Base-by-base conservation (phyloP, 2,329 filamentous ascomycete genomes). In the Atkinsonella hypoxylon region DNA sequence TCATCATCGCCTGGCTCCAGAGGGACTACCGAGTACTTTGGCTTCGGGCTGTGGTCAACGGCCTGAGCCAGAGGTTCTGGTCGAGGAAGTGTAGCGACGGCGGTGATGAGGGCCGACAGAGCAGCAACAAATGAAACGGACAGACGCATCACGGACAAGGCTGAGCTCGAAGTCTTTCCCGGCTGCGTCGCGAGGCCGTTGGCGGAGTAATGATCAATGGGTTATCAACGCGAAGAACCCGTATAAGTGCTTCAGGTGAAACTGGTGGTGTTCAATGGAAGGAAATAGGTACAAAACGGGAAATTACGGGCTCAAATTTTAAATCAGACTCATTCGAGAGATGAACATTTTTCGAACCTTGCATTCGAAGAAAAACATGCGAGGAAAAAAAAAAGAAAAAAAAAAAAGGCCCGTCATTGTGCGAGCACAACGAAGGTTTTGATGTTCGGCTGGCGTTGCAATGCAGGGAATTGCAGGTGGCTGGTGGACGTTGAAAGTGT, bases 11-110 rank as follows among this genome's bases (percentile, higher is more conserved):
- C 59, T 2, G 66, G 66, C 47, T 67, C 66, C n/a, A 70, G 55
- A 13, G 67, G 66, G 5, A 71, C 66, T 31, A 71, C 65, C 3
- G 66, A 68, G 46, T 70, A 71, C 20, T 59, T 59, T 2, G 66
- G 67, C 46, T 61, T 61, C n/a, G 54, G 49, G 15, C 52, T 48
- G 10, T 50, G 45, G 7, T 48, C 50, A 11, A 47, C 52, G 2
- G 57, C 60, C 18, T 64, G 65, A 42, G 51, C 53, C 42, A 55
- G 50, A 7, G 62, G 50, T 30, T 50, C 54, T 5, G 55, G 55
- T 26, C 56, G 61, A 10, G 66, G 66, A 2, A 68, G 58, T 8
- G 64, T 61, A 45, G 57, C 48, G 42, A 57, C 52, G 9, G 53
- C 55, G 40, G 62, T 56, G 44, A 62, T 54, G 48, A 56, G 60